phyloP scores from a whole-genome alignment of 192 early-diverging fungal species.

The Coemansia sp. region DNA sequence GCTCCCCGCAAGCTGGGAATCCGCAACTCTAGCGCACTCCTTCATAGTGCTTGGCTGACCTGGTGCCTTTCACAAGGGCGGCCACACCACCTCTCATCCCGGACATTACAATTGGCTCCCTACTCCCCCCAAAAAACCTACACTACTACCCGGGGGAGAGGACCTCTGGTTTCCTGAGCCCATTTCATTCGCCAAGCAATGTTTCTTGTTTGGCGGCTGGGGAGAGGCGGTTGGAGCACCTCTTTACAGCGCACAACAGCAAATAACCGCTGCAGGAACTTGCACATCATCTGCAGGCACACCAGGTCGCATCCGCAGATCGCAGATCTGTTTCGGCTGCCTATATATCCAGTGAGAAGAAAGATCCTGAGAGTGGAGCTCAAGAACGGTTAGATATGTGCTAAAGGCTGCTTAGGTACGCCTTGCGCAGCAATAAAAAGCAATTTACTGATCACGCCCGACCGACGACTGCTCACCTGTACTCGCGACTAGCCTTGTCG shows the following conservation, averaged over 20 bases:
- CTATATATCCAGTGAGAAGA: neutral
- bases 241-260: too few relatives aligned
- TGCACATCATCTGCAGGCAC: neutral
- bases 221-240: too few relatives aligned
- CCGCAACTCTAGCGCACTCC: neutral
- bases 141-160: too few relatives aligned
- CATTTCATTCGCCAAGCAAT: slow-evolving; percentile 1
- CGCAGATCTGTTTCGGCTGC: neutral
- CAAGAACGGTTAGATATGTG: neutral
- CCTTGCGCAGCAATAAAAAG: too few relatives aligned
- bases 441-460: too few relatives aligned
- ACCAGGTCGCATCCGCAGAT: neutral
- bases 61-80: slow-evolving; percentile 1
- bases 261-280: neutral
- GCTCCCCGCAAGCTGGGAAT: neutral
- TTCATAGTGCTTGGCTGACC: neutral
- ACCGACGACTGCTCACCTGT: too few relatives aligned
- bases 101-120: neutral
- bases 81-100: too few relatives aligned
- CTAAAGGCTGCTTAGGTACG: too few relatives aligned
- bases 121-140: neutral
- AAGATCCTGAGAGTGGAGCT: neutral
- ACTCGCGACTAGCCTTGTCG: too few relatives aligned
- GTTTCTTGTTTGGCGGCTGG: neutral
- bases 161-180: neutral